Percentiles rank a stretch among this genome's conserved stretches.
Conservation (phyloP, 1,284 basidiomycete genomes). For the Wolfiporia cocos region DNA sequence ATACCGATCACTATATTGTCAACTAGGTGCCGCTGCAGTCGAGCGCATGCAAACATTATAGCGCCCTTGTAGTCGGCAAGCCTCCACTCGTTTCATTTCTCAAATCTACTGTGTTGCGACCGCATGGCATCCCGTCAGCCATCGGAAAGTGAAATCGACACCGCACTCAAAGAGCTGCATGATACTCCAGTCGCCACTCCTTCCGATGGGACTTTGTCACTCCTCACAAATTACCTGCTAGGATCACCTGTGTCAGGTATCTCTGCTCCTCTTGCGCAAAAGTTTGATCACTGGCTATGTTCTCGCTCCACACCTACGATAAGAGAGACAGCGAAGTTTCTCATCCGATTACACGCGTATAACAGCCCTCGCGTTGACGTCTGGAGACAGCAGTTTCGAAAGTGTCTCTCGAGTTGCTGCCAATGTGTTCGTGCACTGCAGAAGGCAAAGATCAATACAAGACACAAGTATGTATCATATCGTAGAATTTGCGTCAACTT, state of each 20-base stretch:
- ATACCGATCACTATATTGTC: no score
- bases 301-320: constrained; percentile 43
- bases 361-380: constrained; percentile 47
- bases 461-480: constrained; percentile 52
- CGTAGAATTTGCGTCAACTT: not conserved
- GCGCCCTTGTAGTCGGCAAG: constrained; percentile 5
- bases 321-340: constrained; percentile 65
- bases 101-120: no score
- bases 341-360: constrained; percentile 78
- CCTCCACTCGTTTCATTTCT: no score
- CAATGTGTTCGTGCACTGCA: constrained; percentile 65
- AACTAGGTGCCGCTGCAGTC: no score
- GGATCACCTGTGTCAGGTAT: constrained; percentile 9
- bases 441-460: constrained; percentile 54
- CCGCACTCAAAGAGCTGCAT: constrained; percentile 43
- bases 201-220: constrained; percentile 44
- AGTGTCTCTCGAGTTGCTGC: constrained; percentile 55
- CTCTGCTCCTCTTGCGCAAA: not conserved
- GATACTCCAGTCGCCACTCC: constrained; percentile 44
- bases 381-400: constrained; percentile 57
- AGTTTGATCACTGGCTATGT: constrained; percentile 66
- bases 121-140: no score
- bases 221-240: constrained; percentile 56
- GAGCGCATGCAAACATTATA: no score
- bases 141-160: constrained; percentile 37